Base-by-base conservation (phyloP, 305 asterid genomes). In the Fraxinus velutina region DNA sequence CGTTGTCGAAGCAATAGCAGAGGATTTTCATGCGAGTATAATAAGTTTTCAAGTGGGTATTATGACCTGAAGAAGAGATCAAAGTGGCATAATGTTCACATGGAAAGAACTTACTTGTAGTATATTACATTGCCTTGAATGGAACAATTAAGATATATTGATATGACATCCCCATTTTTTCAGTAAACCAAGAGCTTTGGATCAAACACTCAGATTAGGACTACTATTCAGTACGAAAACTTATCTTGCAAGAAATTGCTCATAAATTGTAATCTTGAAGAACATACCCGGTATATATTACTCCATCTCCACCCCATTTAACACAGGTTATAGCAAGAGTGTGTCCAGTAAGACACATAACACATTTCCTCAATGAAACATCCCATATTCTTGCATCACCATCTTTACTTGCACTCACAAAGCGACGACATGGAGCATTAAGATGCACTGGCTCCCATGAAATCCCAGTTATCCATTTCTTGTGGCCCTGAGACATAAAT, bases 351-450 rank as follows among this genome's bases (percentile, higher is more conserved):
- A 96, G 97, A 83, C 86, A 85, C 79, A 91, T 88, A 82, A 91
- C 86, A 86, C 94, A 92, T 88, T 90, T 92, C 88, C 85, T 92
- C 85, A 89, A 83, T 52, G 91, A 55, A 81, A 88, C 92, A 85
- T 96, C 99, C 99, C 98, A 96, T 88, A 96, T 94, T 84, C 98
- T 94, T 72, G 99, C 97, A 92, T 94, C 97, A 36, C 99, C 99
- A 88, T 96, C 99, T 91, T 96, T 96, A 88, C 98, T 94, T 71
- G 95, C 91, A 88, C 98, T 95, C 27, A 95, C 99, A 74, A 95
- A 92, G 44, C 97, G 98, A 75, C 99, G 97, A 78, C 92, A 87
- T 44, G 99, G 99, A 81, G 98, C 92, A 87, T 74, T 90, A 36
- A 94, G 94, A 87, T 96, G 99, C 83, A 91, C 88, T n/a, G 99